Evolutionary conservation across 2,329 filamentous ascomycete species (phyloP), one percentile per base, ranked within the genome.

Genomic region (Pochonia chlamydosporia): DNA sequence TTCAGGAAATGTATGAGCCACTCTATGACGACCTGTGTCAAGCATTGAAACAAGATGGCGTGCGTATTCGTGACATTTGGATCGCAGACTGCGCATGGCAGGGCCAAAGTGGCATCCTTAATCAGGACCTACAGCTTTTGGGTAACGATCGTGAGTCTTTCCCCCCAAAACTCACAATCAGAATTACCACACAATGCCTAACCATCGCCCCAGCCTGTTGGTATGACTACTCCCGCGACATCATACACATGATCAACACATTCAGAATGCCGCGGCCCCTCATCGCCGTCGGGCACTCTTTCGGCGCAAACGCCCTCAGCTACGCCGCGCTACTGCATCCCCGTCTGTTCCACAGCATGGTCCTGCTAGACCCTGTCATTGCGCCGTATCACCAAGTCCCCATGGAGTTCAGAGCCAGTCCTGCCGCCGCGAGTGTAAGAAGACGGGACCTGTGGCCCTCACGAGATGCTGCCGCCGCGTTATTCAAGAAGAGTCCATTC

Each of bases 11-110:
- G 2, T 96, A 96, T 61, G 91, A 96, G 59, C 87, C 92, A 0
- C 71, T 96, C 0, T 96, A 90, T 87, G 88, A 92, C 49, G 89
- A 96, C 44, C 71, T 96, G 2, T 72, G 87, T 55, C 67, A 73
- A 16, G 70, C 74, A 16, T 71, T 83, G 5, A 75, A 77, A 54
- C 62, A 66, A 13, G 70, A 75, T 47, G 82, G 81, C 16, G 79
- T 95, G 56, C 74, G 76, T 2, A 88, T 97, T 57, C 80, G 89
- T 48, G 75, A 79, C 52, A 91, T 97, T 56, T 96, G 88, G 87
- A 93, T 96, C 57, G 84, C 89, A 52, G 92, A 97, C 68, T 81
- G 87, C n/a, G 83, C 88, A 25, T 84, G 89, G 62, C 88, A 96
- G 70, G 91, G 91, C 30, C 74, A 81, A 58, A 95, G 87, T 61